A percentile compares a stretch with the other conserved stretches of the same genome.
Evolutionary conservation across 2,329 filamentous ascomycete genomes (phyloP).

Genomic region (Microcyclosporella mali): DNA sequence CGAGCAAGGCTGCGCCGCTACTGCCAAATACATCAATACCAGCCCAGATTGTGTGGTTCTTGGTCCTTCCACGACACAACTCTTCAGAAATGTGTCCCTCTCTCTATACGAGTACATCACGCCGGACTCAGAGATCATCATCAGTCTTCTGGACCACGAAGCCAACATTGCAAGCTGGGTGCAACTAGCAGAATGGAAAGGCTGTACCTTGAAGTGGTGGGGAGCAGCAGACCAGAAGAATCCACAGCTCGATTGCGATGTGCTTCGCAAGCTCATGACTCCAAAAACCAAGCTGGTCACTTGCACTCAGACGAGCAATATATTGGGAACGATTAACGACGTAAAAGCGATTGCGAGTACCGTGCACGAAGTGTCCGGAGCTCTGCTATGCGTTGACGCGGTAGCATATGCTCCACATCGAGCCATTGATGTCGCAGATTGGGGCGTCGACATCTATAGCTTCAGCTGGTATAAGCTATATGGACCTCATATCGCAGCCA

Average conservation of each 20-base stretch:
- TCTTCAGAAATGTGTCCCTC: slow-evolving; percentile 64
- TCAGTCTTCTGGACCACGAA: slow-evolving; percentile 71
- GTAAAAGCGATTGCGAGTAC: slow-evolving; percentile 50
- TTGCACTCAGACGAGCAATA: slow-evolving; percentile 68
- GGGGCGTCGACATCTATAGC: slow-evolving; percentile 69
- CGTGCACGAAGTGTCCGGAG: slow-evolving; percentile 48
- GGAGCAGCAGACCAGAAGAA: slow-evolving; percentile 38
- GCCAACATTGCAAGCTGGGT: slow-evolving; percentile 72
- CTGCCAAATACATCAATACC: slow-evolving; percentile 66
- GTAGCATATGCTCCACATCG: slow-evolving; percentile 72
- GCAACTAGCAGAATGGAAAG: slow-evolving; percentile 55
- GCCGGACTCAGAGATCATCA: slow-evolving; percentile 52
- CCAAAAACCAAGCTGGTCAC: slow-evolving; percentile 62
- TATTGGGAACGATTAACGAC: slow-evolving; percentile 65
- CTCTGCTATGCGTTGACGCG: slow-evolving; percentile 66
- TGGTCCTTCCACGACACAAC: slow-evolving; percentile 68
- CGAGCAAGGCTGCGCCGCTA: slow-evolving; percentile 55
- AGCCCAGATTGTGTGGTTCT: slow-evolving; percentile 61
- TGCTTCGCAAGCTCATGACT: slow-evolving; percentile 55
- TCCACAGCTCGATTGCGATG: slow-evolving; percentile 53
- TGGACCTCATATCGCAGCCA: slow-evolving; percentile 65
- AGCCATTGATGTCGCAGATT: slow-evolving; percentile 58
- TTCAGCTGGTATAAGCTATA: slow-evolving; percentile 82
- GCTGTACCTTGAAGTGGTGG: slow-evolving; percentile 67
- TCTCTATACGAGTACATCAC: slow-evolving; percentile 52